Base-by-base conservation (phyloP, 352 stramenopile genomes). In the Blastocystis sp. region DNA sequence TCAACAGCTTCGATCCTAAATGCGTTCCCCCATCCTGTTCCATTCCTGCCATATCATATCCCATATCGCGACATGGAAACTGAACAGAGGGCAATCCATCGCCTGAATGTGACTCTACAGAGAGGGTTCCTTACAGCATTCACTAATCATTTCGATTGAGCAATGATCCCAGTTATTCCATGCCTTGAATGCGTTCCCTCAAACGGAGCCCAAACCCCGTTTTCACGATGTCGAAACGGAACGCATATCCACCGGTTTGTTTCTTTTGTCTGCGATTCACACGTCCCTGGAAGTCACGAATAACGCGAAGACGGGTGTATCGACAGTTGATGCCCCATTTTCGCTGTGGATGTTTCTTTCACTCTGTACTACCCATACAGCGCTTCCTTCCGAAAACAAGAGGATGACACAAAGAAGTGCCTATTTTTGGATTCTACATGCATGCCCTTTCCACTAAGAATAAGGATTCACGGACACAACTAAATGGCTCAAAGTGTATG, bases 401-500 rank as follows among this genome's bases (percentile, higher is more conserved):
- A 19, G 21, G 55, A 61, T 61, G n/a, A n/a, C n/a, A n/a, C n/a
- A 55, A 55, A 55, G 45, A 55, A 65, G 9, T 24, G 9, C 21
- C 1, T 35, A 74, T 24, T 74, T 74, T 74, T 74, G 63, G 63
- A 74, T 24, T 45, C 10, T 1, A 74, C 24, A 50, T 55, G 63
- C 63, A 74, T 45, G 24, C 29, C 1, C 21, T 26, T 74, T 74
- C 39, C 16, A 16, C 16, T 16, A 55, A 55, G 45, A 55, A 55
- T 55, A 55, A 55, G 45, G 45, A 55, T 55, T 55, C 45, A 55
- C 6, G 16, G 37, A 51, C 39, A 10, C 10, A 24, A 12, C n/a
- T 16, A 41, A 74, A 85, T 85, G 74, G 35, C 41, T 69, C 41
- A 85, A n/a, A 85, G 29, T 85, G 74, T 85, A 67, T n/a, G 29